These are phyloP conservation scores for Fragilaria radians DNA, from an alignment of 108 stramenopile genomes.

Conservation along the genomic window DNA sequence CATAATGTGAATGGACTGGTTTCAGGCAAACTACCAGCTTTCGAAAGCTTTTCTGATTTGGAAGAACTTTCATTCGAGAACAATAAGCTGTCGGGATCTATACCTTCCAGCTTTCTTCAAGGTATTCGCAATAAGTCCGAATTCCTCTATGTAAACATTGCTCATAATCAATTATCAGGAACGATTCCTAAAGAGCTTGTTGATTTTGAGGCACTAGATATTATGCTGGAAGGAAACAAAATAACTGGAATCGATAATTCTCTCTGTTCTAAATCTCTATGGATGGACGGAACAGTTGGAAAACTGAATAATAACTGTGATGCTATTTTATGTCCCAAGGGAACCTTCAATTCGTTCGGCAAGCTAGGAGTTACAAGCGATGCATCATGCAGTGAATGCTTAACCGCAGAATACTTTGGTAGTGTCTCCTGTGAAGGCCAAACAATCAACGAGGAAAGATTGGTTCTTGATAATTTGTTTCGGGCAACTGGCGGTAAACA, in stretches of 20 bases:
- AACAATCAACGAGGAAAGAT: constrained; percentile 22
- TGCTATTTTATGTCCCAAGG: constrained; percentile 42
- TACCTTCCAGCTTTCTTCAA: constrained; percentile 19
- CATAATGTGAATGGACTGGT: not conserved
- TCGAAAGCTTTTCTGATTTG: not conserved
- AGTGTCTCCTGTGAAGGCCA: not conserved
- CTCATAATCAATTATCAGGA: constrained; percentile 5
- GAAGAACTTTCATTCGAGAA: constrained; percentile 16
- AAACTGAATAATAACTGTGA: constrained; percentile 28
- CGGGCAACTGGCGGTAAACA: constrained; percentile 40
- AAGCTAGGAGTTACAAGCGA: constrained; percentile 8
- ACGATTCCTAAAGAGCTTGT: not conserved
- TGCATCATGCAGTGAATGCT: constrained; percentile 9
- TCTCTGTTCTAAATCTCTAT: constrained; percentile 26
- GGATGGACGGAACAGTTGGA: constrained; percentile 54
- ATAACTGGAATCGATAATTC: constrained; percentile 11
- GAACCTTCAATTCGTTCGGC: constrained; percentile 29
- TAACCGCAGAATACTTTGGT: constrained; percentile 15
- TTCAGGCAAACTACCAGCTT: constrained; percentile 1
- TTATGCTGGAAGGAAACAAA: constrained; percentile 21
- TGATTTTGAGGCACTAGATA: not conserved
- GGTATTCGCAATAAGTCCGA: constrained; percentile 16
- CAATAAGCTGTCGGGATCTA: constrained; percentile 19
- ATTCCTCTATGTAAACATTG: constrained; percentile 7
- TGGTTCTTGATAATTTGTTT: constrained; percentile 46